These are phyloP conservation scores for Apiospora phragmitis DNA, from an alignment of 2,329 filamentous ascomycete species.

Conservation along the genomic window DNA sequence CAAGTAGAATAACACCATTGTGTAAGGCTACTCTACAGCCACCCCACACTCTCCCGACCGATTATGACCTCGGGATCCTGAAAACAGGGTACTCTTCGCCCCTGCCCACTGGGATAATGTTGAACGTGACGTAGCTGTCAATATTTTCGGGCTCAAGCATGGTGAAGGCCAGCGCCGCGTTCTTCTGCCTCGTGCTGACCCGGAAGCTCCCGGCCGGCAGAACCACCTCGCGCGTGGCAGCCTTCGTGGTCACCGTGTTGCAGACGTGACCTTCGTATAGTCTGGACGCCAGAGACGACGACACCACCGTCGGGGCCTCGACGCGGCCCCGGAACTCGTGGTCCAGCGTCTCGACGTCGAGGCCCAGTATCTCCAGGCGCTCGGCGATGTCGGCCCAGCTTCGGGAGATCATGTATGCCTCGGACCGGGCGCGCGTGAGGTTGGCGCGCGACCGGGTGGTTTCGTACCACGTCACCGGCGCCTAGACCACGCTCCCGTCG, in stretches of 20 bases:
- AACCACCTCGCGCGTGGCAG: slow-evolving; percentile 17
- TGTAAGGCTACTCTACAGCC: too few relatives aligned
- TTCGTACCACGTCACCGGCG: slow-evolving; percentile 24
- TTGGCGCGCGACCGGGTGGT: slow-evolving; percentile 26
- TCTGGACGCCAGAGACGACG: slow-evolving; percentile 17
- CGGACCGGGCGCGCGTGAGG: slow-evolving; percentile 24
- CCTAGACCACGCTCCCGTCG: slow-evolving; percentile 21
- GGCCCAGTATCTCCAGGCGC: slow-evolving; percentile 22
- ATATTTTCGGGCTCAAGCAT: slow-evolving; percentile 29
- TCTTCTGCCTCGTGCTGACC: slow-evolving; percentile 26
- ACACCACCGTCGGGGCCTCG: slow-evolving; percentile 22
- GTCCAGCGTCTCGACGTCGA: slow-evolving; percentile 24
- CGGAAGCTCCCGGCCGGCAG: slow-evolving; percentile 26
- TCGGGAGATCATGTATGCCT: slow-evolving; percentile 27
- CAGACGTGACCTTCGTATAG: slow-evolving; percentile 28
- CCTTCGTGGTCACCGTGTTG: slow-evolving; percentile 24
- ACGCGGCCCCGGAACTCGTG: slow-evolving; percentile 24
- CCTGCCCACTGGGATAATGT: slow-evolving; percentile 23
- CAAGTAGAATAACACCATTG: too few relatives aligned
- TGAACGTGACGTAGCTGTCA: slow-evolving; percentile 29
- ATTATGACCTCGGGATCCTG: slow-evolving; percentile 17
- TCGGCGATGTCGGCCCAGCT: slow-evolving; percentile 24
- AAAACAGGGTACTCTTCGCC: slow-evolving; percentile 30
- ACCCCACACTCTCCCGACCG: too few relatives aligned
- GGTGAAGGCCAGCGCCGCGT: slow-evolving; percentile 28